A percentile compares a stretch with the other conserved stretches of the same genome.
phyloP scores from a whole-genome alignment of 345 rosid genomes.

The Rubroshorea leprosula region DNA sequence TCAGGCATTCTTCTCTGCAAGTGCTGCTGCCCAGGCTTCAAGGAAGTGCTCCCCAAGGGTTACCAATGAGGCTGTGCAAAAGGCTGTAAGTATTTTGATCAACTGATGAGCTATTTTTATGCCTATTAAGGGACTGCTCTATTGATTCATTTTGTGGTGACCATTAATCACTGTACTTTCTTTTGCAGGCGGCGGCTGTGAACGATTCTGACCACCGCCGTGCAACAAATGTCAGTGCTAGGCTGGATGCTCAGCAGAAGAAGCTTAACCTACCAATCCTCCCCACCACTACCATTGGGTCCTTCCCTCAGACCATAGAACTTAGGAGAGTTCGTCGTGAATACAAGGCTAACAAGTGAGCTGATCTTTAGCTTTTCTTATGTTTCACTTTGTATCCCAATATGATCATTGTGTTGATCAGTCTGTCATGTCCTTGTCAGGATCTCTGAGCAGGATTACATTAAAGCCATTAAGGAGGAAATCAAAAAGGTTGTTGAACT shows the following conservation, averaged over 20 bases:
- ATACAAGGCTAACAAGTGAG: too few species aligned
- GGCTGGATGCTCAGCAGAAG: constrained; percentile 92
- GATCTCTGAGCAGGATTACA: constrained; percentile 81
- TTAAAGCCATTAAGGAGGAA: constrained; percentile 84
- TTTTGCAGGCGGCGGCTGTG: constrained; percentile 81
- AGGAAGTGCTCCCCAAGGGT: constrained; percentile 89
- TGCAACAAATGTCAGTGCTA: constrained; percentile 75
- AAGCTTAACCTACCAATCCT: constrained; percentile 93
- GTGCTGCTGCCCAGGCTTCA: constrained; percentile 76
- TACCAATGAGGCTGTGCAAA: constrained; percentile 85
- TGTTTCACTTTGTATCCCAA: not conserved
- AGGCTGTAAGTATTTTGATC: constrained; percentile 59
- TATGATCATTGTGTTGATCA: constrained; percentile 7
- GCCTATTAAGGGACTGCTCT: constrained; percentile 1
- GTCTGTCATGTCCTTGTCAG: constrained; percentile 26
- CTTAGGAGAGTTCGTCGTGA: too few species aligned
- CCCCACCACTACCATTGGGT: too few species aligned
- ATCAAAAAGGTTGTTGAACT: constrained; percentile 83
- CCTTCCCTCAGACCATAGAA: too few species aligned
- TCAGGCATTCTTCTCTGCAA: constrained; percentile 74
- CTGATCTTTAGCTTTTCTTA: constrained; percentile 3
- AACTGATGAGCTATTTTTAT: not conserved
- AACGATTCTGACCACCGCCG: too few species aligned
- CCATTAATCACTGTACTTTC: constrained; percentile 11
- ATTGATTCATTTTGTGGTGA: not conserved